Conservation (phyloP, 495 filamentous ascomycete genomes). For the Endocarpon pusillum region DNA sequence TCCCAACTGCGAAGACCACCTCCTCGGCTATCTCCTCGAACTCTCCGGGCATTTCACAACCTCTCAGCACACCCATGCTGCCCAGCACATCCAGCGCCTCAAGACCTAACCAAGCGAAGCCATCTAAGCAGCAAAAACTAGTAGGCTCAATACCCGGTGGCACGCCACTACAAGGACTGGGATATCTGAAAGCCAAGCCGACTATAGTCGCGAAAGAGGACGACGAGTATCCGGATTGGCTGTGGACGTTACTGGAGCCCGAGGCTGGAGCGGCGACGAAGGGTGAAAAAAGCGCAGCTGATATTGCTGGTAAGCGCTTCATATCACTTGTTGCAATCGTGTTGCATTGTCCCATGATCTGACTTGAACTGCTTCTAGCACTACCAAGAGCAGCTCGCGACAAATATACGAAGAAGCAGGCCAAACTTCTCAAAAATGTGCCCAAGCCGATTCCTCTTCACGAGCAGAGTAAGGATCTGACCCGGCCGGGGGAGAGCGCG, state of each 20-base stretch:
- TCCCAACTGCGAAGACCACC: constrained; percentile 18
- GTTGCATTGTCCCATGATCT: background rate
- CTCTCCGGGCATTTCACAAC: constrained; percentile 29
- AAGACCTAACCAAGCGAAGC: constrained; percentile 13
- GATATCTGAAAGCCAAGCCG: constrained; percentile 71
- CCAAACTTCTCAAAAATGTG: constrained; percentile 43
- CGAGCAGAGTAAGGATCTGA: constrained; percentile 73
- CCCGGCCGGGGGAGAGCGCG: constrained; percentile 28
- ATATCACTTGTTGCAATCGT: background rate
- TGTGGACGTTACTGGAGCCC: constrained; percentile 67
- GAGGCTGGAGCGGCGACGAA: constrained; percentile 22
- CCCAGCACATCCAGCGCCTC: constrained; percentile 14
- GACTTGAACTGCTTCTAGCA: constrained; percentile 14
- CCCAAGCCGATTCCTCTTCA: constrained; percentile 65
- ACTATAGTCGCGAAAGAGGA: constrained; percentile 60
- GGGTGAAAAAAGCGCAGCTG: constrained; percentile 23
- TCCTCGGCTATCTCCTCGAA: constrained; percentile 26
- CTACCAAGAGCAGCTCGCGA: constrained; percentile 42
- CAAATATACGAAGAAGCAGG: constrained; percentile 45
- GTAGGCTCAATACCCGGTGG: constrained; percentile 46
- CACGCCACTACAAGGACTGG: constrained; percentile 59
- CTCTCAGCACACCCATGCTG: constrained; percentile 25
- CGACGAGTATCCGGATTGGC: constrained; percentile 76
- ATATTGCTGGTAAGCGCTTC: constrained; percentile 41
- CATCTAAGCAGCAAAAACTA: constrained; percentile 10